phyloP scores from a whole-genome alignment of 139 green algal species.

The Diplosphaera chodatii region DNA sequence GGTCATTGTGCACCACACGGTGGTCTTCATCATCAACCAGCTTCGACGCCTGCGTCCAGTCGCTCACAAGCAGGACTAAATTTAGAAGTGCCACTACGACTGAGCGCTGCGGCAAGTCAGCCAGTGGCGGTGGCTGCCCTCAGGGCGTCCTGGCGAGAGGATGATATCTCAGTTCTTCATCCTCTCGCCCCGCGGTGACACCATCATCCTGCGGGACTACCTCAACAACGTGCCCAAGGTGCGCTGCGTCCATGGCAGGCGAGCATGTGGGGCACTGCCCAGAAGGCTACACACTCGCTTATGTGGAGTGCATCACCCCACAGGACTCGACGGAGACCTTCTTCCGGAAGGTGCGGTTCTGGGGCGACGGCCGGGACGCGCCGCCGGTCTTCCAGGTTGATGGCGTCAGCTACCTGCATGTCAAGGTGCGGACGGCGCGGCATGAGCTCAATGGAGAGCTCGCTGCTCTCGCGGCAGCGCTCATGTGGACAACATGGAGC shows the following conservation, averaged over 20 bases:
- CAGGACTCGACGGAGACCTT: slow-evolving; percentile 78
- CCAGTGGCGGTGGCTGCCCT: neutral
- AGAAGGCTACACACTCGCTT: no score
- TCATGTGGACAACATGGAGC: no score
- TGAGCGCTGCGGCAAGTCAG: neutral
- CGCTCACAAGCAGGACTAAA: neutral
- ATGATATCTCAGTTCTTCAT: slow-evolving; percentile 94
- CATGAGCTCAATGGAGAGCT: no score
- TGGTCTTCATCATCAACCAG: slow-evolving; percentile 4
- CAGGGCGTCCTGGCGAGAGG: no score
- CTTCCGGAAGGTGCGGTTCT: slow-evolving; percentile 84
- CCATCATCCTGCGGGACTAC: slow-evolving; percentile 88
- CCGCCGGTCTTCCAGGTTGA: slow-evolving; percentile 88
- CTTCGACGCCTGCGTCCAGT: neutral
- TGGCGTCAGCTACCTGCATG: slow-evolving; percentile 91
- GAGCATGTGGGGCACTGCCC: no score
- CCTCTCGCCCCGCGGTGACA: slow-evolving; percentile 81
- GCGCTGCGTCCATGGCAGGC: no score
- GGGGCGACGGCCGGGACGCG: slow-evolving; percentile 67
- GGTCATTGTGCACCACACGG: slow-evolving; percentile 28
- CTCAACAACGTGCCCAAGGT: slow-evolving; percentile 80
- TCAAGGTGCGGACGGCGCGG: slow-evolving; percentile 42
- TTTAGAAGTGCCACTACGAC: neutral
- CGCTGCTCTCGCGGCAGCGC: no score
- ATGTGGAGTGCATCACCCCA: no score